Base-by-base conservation (phyloP, 805 yeast genomes). In the Cyberlindnera mrakii region DNA sequence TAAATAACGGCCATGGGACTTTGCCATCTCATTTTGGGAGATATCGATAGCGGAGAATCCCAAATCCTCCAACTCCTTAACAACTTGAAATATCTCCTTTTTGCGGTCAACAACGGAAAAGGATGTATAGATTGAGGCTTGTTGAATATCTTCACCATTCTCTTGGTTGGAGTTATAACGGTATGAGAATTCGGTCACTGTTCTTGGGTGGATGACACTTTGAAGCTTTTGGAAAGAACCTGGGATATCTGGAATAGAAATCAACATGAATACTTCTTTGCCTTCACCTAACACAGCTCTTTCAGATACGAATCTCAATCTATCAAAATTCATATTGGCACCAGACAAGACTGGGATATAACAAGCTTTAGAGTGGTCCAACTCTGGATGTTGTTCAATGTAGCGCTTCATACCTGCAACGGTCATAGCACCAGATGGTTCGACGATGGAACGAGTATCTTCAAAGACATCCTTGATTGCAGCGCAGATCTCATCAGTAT, bases 211-310 rank as follows among this genome's bases (percentile, higher is more conserved):
- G 36, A 93, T 80, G 35, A 86, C 72, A 32, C 73, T 71, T 57
- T 88, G 95, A 48, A 93, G 72, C 52, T 78, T 76, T 42, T 77
- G 73, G 67, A 93, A 93, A 43, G 95, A 85, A 25, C 98, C 99
- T 16, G 97, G 96, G 36, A 71, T 66, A 63, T 93, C 99, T 19
- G 98, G 97, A 50, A 93, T 88, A 35, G 88, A 82, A 15, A 90
- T 88, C 37, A 85, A 78, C 72, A 93, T 72, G 57, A 95, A 91
- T 6, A 88, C 96, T 68, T 93, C 99, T 54, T 83, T 86, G 43
- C 98, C 99, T 63, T 91, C 98, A 67, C 99, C 99, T n/a, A 93
- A 74, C 40, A 87, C 95, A 13, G 99, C 97, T 65, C 99, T 82
- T 65, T 93, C 99, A 45, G 96, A 79, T 17, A 93, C 97, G 64